A percentile compares a stretch with the other conserved stretches of the same genome.
Conservation (phyloP, 495 filamentous ascomycete genomes). For the Chaetomium cochliodes region DNA sequence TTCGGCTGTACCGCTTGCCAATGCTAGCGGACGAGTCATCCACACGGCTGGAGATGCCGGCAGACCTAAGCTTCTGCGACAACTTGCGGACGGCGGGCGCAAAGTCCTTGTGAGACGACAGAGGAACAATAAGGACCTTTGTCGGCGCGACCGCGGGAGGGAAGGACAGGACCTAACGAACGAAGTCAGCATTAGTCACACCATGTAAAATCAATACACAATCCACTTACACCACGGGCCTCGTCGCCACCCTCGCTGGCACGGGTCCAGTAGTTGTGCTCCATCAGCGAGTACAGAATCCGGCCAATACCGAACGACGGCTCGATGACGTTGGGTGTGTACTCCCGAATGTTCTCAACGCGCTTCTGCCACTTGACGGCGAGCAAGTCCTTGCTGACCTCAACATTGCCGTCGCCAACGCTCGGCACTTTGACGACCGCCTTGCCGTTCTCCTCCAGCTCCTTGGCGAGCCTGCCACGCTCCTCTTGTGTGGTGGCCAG, state of each 20-base stretch:
- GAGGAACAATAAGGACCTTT: conserved; percentile 72
- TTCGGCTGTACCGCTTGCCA: conserved; percentile 70
- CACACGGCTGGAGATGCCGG: conserved; percentile 62
- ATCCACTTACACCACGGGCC: conserved; percentile 59
- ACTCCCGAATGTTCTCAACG: conserved; percentile 69
- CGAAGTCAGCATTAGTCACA: conserved; percentile 24
- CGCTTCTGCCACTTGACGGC: conserved; percentile 68
- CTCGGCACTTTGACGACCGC: conserved; percentile 64
- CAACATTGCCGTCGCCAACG: conserved; percentile 53
- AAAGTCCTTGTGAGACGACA: conserved; percentile 63
- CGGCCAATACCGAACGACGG: conserved; percentile 83
- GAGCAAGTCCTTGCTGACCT: conserved; percentile 68
- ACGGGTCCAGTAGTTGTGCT: conserved; percentile 77
- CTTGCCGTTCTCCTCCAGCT: conserved; percentile 64
- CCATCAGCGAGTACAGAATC: conserved; percentile 73
- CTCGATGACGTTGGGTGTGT: conserved; percentile 81
- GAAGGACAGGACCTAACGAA: conserved; percentile 65
- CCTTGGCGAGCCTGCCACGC: conserved; percentile 65
- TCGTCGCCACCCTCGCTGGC: conserved; percentile 64
- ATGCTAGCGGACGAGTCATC: conserved; percentile 69
- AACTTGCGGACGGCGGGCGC: conserved; percentile 56
- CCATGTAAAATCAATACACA: conserved; percentile 1
- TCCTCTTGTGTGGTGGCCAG: conserved; percentile 66
- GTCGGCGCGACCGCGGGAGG: conserved; percentile 69
- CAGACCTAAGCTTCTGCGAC: conserved; percentile 56